These are phyloP conservation scores for Plenodomus biglobosus DNA, from an alignment of 2,329 filamentous ascomycete species.

Conservation along the genomic window DNA sequence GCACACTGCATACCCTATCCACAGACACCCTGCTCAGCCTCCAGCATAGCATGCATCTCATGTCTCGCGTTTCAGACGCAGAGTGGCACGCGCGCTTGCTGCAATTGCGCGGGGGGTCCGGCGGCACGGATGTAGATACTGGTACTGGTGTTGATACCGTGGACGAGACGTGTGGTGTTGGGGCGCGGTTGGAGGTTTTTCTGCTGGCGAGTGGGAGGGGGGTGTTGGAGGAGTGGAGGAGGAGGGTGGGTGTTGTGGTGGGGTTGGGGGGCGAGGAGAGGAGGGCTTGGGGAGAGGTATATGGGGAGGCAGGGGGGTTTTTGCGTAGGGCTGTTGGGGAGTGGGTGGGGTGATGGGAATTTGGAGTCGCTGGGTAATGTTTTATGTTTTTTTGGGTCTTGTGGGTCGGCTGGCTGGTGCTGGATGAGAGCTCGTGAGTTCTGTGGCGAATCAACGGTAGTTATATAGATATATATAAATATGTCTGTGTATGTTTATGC, in stretches of 20 bases:
- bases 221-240: slow-evolving; percentile 18
- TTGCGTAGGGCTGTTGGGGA: slow-evolving; percentile 10
- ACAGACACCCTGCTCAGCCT: slow-evolving; percentile 8
- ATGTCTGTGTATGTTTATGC: no score
- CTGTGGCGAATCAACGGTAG: no score
- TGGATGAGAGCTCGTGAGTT: no score
- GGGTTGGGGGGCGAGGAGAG: slow-evolving; percentile 13
- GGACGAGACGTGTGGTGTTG: slow-evolving; percentile 15
- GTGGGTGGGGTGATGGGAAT: not conserved
- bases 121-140: no score
- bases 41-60: slow-evolving; percentile 16
- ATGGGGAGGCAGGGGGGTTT: slow-evolving; percentile 18
- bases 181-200: slow-evolving; percentile 20
- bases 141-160: no score
- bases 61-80: slow-evolving; percentile 10
- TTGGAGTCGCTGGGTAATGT: not conserved
- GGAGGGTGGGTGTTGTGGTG: slow-evolving; percentile 10
- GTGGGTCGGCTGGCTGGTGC: not conserved
- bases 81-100: slow-evolving; percentile 13
- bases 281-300: slow-evolving; percentile 6
- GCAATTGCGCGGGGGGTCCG: slow-evolving; percentile 10
- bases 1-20: slow-evolving; percentile 6
- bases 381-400: not conserved
- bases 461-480: no score
- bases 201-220: slow-evolving; percentile 15